Percentiles rank a stretch among this genome's conserved stretches.
These are phyloP conservation scores for Stromatinia cepivora DNA, from an alignment of 2,329 filamentous ascomycete genomes.

Conservation along the genomic window DNA sequence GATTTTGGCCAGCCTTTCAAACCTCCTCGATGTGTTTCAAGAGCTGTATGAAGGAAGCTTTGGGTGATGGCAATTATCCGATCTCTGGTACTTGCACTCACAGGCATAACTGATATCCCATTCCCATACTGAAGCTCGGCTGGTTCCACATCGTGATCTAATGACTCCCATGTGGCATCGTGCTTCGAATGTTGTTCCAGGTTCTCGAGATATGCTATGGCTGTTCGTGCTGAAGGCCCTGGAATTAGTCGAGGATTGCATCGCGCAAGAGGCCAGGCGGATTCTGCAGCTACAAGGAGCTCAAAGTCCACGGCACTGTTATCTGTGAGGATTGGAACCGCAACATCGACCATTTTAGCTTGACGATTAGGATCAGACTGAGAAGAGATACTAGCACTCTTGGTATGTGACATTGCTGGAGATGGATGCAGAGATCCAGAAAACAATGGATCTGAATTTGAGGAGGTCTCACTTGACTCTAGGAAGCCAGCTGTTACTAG, in stretches of 20 bases:
- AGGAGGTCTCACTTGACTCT: conserved; percentile 16
- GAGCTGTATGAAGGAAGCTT: conserved; percentile 67
- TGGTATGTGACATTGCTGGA: conserved; percentile 24
- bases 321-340: conserved; percentile 17
- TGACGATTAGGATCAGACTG: conserved; percentile 12
- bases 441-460: conserved; percentile 14
- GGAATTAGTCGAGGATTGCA: conserved; percentile 51
- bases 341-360: conserved; percentile 8
- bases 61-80: conserved; percentile 72
- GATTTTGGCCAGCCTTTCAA: conserved; percentile 37
- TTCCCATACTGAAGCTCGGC: conserved; percentile 25
- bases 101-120: conserved; percentile 46
- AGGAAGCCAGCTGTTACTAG: conserved; percentile 12
- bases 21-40: conserved; percentile 62
- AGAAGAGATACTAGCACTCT: conserved; percentile 23
- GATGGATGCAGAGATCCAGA: conserved; percentile 22
- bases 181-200: conserved; percentile 53
- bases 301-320: conserved; percentile 50
- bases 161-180: conserved; percentile 48
- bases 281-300: conserved; percentile 50
- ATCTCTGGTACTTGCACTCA: conserved; percentile 57
- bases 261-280: conserved; percentile 53
- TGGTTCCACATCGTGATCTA: conserved; percentile 44
- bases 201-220: conserved; percentile 53
- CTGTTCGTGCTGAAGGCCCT: conserved; percentile 50